phyloP scores from a whole-genome alignment of 495 filamentous ascomycete genomes.

The Chaetomium cochliodes region DNA sequence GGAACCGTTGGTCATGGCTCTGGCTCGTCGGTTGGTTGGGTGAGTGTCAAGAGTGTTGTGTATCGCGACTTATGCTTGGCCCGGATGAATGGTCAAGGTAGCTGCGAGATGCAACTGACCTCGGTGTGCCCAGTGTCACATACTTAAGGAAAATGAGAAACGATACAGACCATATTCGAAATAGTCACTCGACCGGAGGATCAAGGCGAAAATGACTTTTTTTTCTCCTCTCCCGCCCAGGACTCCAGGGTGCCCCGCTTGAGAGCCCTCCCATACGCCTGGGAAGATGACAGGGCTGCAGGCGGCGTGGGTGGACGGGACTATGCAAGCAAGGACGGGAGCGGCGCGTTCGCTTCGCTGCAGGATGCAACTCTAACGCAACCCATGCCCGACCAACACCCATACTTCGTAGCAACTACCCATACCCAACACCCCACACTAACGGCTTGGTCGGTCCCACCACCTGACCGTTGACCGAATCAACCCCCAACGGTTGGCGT shows the following conservation, averaged over 20 bases:
- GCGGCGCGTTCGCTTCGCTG: conserved; percentile 20
- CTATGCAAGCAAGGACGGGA: conserved; percentile 31
- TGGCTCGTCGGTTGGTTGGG: neutral
- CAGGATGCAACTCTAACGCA: conserved; percentile 17
- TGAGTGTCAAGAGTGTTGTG: neutral
- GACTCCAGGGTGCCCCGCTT: conserved; percentile 13
- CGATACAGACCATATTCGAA: neutral
- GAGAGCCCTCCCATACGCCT: conserved; percentile 36
- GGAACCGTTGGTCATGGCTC: conserved; percentile 19
- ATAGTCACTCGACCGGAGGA: conserved; percentile 3
- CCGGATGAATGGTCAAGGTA: neutral
- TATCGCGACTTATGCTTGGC: neutral
- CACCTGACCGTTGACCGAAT: conserved; percentile 8
- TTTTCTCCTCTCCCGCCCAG: neutral
- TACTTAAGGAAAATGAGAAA: conserved; percentile 10
- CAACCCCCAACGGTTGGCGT: neutral
- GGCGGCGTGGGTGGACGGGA: conserved; percentile 16
- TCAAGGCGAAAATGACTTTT: conserved; percentile 8
- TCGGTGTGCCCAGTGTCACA: neutral
- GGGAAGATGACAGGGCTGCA: conserved; percentile 26
- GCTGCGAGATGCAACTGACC: neutral
- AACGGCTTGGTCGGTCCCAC: neutral
- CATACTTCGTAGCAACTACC: too few relatives aligned
- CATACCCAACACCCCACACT: neutral
- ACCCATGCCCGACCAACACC: neutral